Base-by-base conservation (phyloP, 2,329 filamentous ascomycete species). In the Mycosphaerelloides madeirae region DNA sequence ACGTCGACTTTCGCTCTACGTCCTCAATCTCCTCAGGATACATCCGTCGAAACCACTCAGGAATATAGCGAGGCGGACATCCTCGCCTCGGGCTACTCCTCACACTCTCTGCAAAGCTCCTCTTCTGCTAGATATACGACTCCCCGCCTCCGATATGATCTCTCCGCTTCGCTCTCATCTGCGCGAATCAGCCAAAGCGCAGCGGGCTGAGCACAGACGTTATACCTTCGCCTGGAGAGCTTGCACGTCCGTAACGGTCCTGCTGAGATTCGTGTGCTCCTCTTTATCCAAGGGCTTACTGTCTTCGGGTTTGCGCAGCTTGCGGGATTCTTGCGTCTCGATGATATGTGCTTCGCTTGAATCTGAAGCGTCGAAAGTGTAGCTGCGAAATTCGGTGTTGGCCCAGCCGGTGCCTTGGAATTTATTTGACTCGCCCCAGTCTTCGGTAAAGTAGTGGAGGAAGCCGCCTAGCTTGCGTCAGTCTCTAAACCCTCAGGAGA, bases 361-460 rank as follows among this genome's bases (percentile, higher is more conserved):
- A 7, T 44, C 28, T 13, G 36, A 20, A 3, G 35, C 8, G 28
- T 29, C 38, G 22, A 44, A 44, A 16, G 16, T 34, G 19, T 44
- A 44, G 16, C 16, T 15, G 4, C 42, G 33, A 61, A 73, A 82
- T 66, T 90, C 85, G 41, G 83, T 83, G 63, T 90, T 90, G 7
- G 65, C 61, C 86, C 85, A 90, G 5, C 79, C 83, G 8, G 85
- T 89, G 31, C 82, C 74, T 48, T 68, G 61, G 53, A 70, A 72
- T 33, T 65, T 61, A 37, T 69, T 71, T 57, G 57, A 75, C 32
- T 81, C 84, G 42, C 80, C 73, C 80, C 83, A 94, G 59, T 95
- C 88, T 54, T 89, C 79, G 0, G 87, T 93, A 51, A 95, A 69
- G 58, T 87, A 94, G 64, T 95, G 89, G 57, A 95, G 63, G 56